phyloP scores from a whole-genome alignment of 1,139 yeast species.

The Kurtzmaniella natalensis region DNA sequence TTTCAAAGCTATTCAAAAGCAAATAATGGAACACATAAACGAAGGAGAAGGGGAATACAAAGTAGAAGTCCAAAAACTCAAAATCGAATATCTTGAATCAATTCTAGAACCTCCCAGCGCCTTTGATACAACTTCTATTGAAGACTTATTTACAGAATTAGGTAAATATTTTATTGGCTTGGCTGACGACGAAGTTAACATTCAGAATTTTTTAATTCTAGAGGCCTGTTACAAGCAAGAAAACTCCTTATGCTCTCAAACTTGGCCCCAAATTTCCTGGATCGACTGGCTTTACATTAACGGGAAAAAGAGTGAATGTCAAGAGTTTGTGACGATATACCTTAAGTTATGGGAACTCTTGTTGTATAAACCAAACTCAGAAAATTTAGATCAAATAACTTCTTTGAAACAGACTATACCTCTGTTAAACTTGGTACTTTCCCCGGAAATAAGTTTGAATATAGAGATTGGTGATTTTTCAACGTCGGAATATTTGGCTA shows the following conservation, averaged over 20 bases:
- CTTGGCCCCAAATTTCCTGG: constrained; percentile 41
- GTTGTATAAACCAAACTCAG: constrained; percentile 5
- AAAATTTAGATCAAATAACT: constrained; percentile 1
- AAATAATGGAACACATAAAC: constrained; percentile 17
- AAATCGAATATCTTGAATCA: constrained; percentile 35
- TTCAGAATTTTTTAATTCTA: constrained; percentile 23
- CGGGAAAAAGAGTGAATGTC: constrained; percentile 24
- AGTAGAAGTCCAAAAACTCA: constrained; percentile 23
- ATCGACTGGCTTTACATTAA: constrained; percentile 27
- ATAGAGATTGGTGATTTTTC: constrained; percentile 22
- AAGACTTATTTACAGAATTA: constrained; percentile 14
- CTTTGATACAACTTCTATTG: constrained; percentile 4
- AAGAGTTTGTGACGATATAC: constrained; percentile 24
- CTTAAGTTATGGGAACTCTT: constrained; percentile 33
- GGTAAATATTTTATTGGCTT: constrained; percentile 12
- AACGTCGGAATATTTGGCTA: constrained; percentile 31
- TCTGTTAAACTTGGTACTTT: background rate
- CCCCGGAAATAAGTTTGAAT: background rate
- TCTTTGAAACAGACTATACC: background rate
- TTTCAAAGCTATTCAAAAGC: constrained; percentile 25
- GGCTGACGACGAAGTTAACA: constrained; percentile 17
- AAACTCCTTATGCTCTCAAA: constrained; percentile 23
- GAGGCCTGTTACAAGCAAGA: constrained; percentile 26
- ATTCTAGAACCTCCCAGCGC: constrained; percentile 16
- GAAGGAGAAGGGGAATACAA: constrained; percentile 17